phyloP scores from a whole-genome alignment of 1,284 basidiomycete genomes.

The Cutaneotrichosporon sp. region DNA sequence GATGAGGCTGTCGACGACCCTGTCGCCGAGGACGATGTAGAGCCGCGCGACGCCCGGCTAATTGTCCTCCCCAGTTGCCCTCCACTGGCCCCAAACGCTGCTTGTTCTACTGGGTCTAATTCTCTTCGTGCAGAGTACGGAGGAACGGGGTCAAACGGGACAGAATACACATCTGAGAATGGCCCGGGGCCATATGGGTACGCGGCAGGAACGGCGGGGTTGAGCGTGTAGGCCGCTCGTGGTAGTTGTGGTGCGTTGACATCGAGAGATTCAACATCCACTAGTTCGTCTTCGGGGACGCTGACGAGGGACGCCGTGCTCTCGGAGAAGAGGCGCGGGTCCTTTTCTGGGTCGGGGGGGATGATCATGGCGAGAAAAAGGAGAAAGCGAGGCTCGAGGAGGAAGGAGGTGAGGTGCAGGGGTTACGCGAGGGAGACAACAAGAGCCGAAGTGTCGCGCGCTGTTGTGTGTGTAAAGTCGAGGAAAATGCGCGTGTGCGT shows the following conservation, averaged over 20 bases:
- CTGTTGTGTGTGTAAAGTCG: too few species aligned
- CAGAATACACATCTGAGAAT: slow-evolving; percentile 19
- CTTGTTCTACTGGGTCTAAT: neutral
- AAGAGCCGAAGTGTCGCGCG: too few species aligned
- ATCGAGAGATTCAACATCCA: neutral
- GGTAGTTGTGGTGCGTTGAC: slow-evolving; percentile 14
- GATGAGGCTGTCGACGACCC: neutral
- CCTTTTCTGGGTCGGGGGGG: slow-evolving; percentile 49
- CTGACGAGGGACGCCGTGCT: slow-evolving; percentile 6
- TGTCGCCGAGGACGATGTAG: slow-evolving; percentile 3
- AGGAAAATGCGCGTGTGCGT: too few species aligned
- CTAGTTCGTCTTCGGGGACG: slow-evolving; percentile 12
- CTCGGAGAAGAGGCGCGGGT: slow-evolving; percentile 35
- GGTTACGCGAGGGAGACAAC: too few species aligned
- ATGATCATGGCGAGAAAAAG: slow-evolving; percentile 40
- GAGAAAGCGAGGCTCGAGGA: neutral
- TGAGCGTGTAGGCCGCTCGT: slow-evolving; percentile 15
- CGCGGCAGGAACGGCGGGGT: slow-evolving; percentile 3
- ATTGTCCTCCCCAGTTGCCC: neutral
- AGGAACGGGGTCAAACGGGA: slow-evolving; percentile 31
- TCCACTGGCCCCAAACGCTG: neutral
- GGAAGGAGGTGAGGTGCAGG: too few species aligned
- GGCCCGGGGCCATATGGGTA: slow-evolving; percentile 13
- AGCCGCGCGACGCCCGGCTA: slow-evolving; percentile 3
- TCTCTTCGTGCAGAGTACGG: slow-evolving; percentile 24